These are phyloP conservation scores for Moesziomyces parantarcticus DNA, from an alignment of 1,284 basidiomycete species.

Conservation along the genomic window DNA sequence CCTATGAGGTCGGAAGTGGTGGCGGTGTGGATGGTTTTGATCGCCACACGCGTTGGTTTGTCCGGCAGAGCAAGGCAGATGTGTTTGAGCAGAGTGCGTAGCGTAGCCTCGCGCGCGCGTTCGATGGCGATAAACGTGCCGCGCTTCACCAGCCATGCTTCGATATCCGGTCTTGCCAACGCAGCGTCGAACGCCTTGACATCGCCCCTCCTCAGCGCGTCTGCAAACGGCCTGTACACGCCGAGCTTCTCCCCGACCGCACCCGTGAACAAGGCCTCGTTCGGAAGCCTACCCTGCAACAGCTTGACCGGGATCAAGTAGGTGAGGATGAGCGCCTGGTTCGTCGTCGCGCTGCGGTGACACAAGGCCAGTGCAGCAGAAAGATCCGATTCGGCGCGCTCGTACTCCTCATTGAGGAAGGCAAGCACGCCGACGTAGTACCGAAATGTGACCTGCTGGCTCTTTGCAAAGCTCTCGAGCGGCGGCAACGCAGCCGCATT, in stretches of 20 bases:
- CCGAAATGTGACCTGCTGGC: conserved; percentile 81
- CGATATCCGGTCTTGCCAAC: conserved; percentile 72
- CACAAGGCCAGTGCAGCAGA: conserved; percentile 84
- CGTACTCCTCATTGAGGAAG: conserved; percentile 90
- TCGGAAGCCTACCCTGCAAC: conserved; percentile 84
- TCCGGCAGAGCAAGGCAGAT: conserved; percentile 74
- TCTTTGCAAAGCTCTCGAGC: conserved; percentile 79
- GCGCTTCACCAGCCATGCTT: conserved; percentile 80
- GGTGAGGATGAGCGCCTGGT: conserved; percentile 87
- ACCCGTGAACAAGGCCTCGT: conserved; percentile 73
- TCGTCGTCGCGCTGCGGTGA: conserved; percentile 75
- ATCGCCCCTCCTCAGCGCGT: conserved; percentile 81
- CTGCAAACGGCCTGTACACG: conserved; percentile 82
- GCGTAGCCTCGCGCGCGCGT: conserved; percentile 84
- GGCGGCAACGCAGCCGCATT: conserved; percentile 87
- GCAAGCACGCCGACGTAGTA: conserved; percentile 94
- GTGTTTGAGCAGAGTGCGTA: conserved; percentile 84
- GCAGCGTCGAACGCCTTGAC: conserved; percentile 79
- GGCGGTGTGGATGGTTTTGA: conserved; percentile 39
- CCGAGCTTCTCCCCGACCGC: conserved; percentile 78
- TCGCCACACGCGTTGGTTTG: conserved; percentile 36
- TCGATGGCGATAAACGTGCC: conserved; percentile 88
- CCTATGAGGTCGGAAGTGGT: conserved; percentile 28
- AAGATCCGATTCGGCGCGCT: conserved; percentile 80
- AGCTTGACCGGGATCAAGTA: conserved; percentile 90